Conservation (phyloP, 2,329 filamentous ascomycete genomes). For the Hymenoscyphus fructigenus region DNA sequence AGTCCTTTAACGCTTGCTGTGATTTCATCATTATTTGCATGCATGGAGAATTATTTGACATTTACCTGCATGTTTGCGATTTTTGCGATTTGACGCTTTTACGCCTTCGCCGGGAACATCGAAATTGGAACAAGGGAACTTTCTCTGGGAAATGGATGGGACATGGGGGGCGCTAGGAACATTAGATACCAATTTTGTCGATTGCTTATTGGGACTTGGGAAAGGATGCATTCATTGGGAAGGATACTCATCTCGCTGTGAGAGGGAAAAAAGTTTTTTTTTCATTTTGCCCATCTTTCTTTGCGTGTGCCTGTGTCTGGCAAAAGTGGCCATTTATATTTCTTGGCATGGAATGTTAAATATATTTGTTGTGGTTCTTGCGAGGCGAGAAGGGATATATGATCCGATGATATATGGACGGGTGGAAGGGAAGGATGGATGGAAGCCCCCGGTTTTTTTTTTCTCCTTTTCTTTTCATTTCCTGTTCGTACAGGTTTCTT, state of each 20-base stretch:
- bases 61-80: not conserved
- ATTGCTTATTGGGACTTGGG: not conserved
- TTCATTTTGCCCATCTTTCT: not conserved
- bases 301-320: not conserved
- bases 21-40: conserved; percentile 10
- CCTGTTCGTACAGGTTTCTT: not conserved
- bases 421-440: not conserved
- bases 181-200: conserved; percentile 2
- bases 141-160: not conserved
- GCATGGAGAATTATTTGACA: not conserved
- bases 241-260: not conserved
- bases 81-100: conserved; percentile 4
- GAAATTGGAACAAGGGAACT: not conserved
- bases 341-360: not conserved
- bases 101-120: not conserved
- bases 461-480: not conserved
- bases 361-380: not conserved
- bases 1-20: not conserved
- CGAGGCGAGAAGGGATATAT: not conserved
- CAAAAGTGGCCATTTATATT: conserved; percentile 1
- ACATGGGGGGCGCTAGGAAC: not conserved
- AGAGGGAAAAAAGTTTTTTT: not conserved
- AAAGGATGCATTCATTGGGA: conserved; percentile 1
- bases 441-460: not conserved
- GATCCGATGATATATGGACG: not conserved